These are phyloP conservation scores for Yarrowia keelungensis DNA, from an alignment of 805 yeast genomes.

Conservation along the genomic window DNA sequence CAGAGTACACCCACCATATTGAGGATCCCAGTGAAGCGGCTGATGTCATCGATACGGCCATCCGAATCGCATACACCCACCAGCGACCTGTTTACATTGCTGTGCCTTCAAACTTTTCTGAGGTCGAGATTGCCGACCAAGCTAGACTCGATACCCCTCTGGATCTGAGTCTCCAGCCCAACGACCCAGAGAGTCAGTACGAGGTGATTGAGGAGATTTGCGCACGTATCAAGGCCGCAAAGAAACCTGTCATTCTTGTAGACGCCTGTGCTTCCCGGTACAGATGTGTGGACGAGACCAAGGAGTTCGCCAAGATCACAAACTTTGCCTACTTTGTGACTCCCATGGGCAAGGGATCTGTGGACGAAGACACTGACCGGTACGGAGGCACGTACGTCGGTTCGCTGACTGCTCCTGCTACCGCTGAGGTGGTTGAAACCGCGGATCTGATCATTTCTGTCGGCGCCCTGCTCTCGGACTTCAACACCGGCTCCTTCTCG, in stretches of 20 bases:
- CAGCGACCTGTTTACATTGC: constrained; percentile 87
- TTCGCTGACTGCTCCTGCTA: constrained; percentile 74
- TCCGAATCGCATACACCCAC: constrained; percentile 69
- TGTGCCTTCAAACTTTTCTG: constrained; percentile 81
- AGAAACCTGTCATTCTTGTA: constrained; percentile 76
- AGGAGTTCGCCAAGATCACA: constrained; percentile 66
- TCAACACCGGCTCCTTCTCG: constrained; percentile 84
- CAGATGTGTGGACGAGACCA: constrained; percentile 67
- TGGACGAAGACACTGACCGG: constrained; percentile 73
- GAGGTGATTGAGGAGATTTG: constrained; percentile 66
- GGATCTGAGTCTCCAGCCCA: constrained; percentile 63
- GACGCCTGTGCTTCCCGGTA: constrained; percentile 91
- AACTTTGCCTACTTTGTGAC: constrained; percentile 84
- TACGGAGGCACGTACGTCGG: constrained; percentile 90
- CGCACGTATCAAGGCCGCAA: constrained; percentile 61
- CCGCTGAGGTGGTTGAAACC: constrained; percentile 72
- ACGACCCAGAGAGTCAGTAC: constrained; percentile 65
- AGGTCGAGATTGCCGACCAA: constrained; percentile 62
- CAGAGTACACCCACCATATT: constrained; percentile 69
- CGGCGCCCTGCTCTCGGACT: constrained; percentile 86
- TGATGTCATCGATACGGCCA: constrained; percentile 72
- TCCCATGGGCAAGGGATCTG: constrained; percentile 87
- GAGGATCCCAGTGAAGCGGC: constrained; percentile 72
- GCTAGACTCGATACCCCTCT: constrained; percentile 65
- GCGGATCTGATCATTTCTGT: constrained; percentile 78